Conservation (phyloP, 352 stramenopile genomes). For the Phytophthora pini region DNA sequence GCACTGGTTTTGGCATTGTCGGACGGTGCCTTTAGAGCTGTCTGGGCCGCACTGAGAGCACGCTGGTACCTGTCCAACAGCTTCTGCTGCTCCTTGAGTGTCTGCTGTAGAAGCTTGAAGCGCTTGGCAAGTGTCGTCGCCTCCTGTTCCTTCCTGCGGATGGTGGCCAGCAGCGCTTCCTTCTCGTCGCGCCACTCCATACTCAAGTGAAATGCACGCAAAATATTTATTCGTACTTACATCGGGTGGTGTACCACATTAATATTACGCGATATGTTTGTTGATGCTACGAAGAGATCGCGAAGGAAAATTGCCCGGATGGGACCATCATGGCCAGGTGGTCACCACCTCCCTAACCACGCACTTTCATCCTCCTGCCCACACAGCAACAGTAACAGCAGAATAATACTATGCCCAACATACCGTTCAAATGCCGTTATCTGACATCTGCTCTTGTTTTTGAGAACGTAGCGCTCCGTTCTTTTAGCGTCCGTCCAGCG, state of each 20-base stretch:
- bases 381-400: slow-evolving; percentile 4
- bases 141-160: slow-evolving; percentile 52
- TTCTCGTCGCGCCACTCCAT: slow-evolving; percentile 59
- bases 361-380: slow-evolving; percentile 4
- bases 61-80: slow-evolving; percentile 74
- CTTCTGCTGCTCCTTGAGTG: slow-evolving; percentile 72
- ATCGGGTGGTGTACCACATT: background rate
- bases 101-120: slow-evolving; percentile 71
- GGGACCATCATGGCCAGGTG: slow-evolving; percentile 8
- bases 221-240: slow-evolving; percentile 18
- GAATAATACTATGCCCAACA: background rate
- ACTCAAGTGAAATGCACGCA: slow-evolving; percentile 19
- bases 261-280: background rate
- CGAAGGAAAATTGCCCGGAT: slow-evolving; percentile 17
- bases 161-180: slow-evolving; percentile 49
- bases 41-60: slow-evolving; percentile 31
- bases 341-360: background rate
- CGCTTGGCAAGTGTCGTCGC: slow-evolving; percentile 46
- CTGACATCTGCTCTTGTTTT: slow-evolving; percentile 1
- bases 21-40: background rate
- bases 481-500: slow-evolving; percentile 8
- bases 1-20: slow-evolving; percentile 17
- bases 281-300: slow-evolving; percentile 10
- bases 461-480: background rate
- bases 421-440: background rate